Evolutionary conservation across 805 yeast genomes (phyloP).

Genomic region (Saturnispora serradocipensis): DNA sequence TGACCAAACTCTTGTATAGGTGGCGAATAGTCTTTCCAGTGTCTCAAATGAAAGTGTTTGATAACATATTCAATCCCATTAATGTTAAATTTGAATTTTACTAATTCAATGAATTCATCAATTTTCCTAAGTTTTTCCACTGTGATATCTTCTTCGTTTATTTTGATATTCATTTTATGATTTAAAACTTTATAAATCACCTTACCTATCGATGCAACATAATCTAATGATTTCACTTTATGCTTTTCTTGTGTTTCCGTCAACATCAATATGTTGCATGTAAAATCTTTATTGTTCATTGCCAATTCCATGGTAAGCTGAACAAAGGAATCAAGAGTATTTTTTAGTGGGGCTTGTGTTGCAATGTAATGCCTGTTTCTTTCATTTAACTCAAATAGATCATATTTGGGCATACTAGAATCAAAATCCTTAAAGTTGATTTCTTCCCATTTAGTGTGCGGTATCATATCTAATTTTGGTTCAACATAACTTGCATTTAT

Average conservation of each 20-base stretch:
- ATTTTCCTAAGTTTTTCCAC: background rate
- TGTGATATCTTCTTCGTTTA: background rate
- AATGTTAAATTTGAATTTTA: background rate
- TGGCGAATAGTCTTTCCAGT: conserved; percentile 13
- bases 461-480: conserved; percentile 12
- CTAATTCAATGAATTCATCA: conserved; percentile 8
- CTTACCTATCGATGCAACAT: background rate
- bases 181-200: background rate
- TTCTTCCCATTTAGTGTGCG: background rate
- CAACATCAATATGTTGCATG: conserved; percentile 56
- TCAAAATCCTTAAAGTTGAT: background rate
- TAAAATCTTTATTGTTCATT: conserved; percentile 9
- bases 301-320: conserved; percentile 20
- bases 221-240: conserved; percentile 30
- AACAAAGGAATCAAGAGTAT: conserved; percentile 40
- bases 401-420: background rate
- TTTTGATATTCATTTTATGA: background rate
- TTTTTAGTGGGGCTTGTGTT: conserved; percentile 53
- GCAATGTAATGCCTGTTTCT: conserved; percentile 41
- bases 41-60: conserved; percentile 10
- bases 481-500: conserved; percentile 31
- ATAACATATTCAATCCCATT: background rate
- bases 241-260: conserved; percentile 49
- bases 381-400: background rate
- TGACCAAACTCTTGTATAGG: conserved; percentile 6